Evolutionary conservation across 2,329 filamentous ascomycete genomes (phyloP), one percentile per base, ranked within the genome.

Genomic region (Didymella segeticola): DNA sequence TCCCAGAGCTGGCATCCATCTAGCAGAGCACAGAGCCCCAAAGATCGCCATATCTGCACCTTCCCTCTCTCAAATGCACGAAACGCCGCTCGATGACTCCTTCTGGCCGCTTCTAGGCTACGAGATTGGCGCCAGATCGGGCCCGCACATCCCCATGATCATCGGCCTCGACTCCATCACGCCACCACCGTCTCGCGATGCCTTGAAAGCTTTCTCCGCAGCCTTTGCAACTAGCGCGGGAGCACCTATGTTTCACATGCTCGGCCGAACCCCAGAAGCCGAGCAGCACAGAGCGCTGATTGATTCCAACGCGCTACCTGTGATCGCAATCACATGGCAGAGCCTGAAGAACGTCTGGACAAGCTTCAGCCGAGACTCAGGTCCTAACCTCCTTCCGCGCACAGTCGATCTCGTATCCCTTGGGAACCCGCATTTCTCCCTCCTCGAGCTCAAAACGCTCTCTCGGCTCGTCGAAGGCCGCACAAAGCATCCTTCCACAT

Each of bases 341-440:
- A 12, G 39, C 25, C 29, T 57, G 1, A 14, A 43, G 3, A 2
- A 9, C 23, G 20, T 20, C 19, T 55, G 39, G 43, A 38, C 7
- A 11, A 23, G 14, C 2, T 39, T 47, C 30, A 52, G 38, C 23
- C 19, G 33, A 2, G 26, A 10, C 10, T 19, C 23, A 2, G 10
- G 9, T 2, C 7, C 14, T 7, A 7, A 10, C 17, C 10, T 29
- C 3, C 36, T 51, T 15, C 10, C 43, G 51, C 19, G 51, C 43
- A 38, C 60, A 0, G 66, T 80, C 1, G 69, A 71, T 12, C 57
- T 81, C 0, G 42, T 80, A 0, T 80, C 78, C 1, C 63, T 81
- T 0, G 78, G 78, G 1, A 80, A 79, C 34, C 79, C 79, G 1
- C 78, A 80, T 47, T 79, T 79, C 49, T 76, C 78, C 0, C 49